These are phyloP conservation scores for Colletotrichum abscissum DNA, from an alignment of 2,329 filamentous ascomycete species.

Conservation along the genomic window DNA sequence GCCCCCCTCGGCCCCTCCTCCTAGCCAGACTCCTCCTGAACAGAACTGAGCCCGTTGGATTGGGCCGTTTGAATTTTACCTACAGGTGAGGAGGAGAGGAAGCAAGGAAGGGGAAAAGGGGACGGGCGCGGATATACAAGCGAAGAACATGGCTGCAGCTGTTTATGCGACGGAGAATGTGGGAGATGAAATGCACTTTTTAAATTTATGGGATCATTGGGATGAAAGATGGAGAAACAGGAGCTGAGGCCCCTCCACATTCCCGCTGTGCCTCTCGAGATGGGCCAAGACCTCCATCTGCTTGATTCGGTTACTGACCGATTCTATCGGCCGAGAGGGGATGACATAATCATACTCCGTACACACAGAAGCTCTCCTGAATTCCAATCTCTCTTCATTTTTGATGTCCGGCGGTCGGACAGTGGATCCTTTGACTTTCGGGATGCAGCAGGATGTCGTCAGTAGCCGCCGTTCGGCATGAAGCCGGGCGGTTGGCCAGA, in stretches of 20 bases:
- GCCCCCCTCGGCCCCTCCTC: neutral
- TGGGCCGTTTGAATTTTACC: conserved; percentile 9
- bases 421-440: neutral
- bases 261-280: neutral
- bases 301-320: neutral
- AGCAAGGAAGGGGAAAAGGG: neutral
- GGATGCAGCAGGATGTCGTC: neutral
- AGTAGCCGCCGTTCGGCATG: neutral
- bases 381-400: neutral
- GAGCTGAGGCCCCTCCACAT: neutral
- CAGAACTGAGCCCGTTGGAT: neutral
- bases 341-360: neutral
- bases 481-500: no score
- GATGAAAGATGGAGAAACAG: conserved; percentile 2
- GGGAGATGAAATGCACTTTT: conserved; percentile 18
- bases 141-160: neutral
- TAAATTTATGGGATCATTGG: conserved; percentile 8
- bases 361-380: neutral
- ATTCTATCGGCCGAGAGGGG: neutral
- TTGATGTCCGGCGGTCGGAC: neutral
- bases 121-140: neutral
- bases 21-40: neutral
- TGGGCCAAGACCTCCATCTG: neutral
- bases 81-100: conserved; percentile 15
- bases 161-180: conserved; percentile 17